A percentile compares a stretch with the other conserved stretches of the same genome.
These are phyloP conservation scores for Chenopodium formosanum DNA, from an alignment of 148 eudicot genomes.

Conservation along the genomic window DNA sequence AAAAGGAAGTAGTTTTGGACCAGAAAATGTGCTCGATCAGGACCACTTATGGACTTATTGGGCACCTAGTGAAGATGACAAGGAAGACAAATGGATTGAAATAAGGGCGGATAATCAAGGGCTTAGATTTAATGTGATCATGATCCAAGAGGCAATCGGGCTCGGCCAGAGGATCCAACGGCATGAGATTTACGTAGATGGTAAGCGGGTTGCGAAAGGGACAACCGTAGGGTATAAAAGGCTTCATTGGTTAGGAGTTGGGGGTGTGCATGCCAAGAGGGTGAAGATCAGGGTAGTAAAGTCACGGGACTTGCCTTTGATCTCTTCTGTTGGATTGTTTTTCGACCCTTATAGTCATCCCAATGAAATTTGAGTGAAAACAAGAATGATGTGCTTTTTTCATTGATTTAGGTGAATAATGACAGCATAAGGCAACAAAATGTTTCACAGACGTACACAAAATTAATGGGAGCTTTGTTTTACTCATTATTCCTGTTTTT, in stretches of 20 bases:
- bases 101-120: slow-evolving; percentile 30
- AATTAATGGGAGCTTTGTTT: neutral
- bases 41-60: slow-evolving; percentile 91
- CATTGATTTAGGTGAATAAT: slow-evolving; percentile 9
- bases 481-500: neutral
- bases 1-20: slow-evolving; percentile 45
- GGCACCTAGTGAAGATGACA: slow-evolving; percentile 57
- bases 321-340: slow-evolving; percentile 81
- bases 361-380: neutral
- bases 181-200: slow-evolving; percentile 72
- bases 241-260: slow-evolving; percentile 64
- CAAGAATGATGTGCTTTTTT: neutral
- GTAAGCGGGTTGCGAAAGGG: slow-evolving; percentile 43
- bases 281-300: slow-evolving; percentile 49
- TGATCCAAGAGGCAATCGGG: slow-evolving; percentile 88
- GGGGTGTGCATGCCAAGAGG: slow-evolving; percentile 40
- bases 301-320: slow-evolving; percentile 63
- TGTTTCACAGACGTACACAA: neutral
- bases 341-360: slow-evolving; percentile 81
- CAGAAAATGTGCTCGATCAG: slow-evolving; percentile 55
- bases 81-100: slow-evolving; percentile 59
- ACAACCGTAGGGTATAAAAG: slow-evolving; percentile 82
- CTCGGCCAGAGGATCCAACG: slow-evolving; percentile 71
- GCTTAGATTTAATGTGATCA: slow-evolving; percentile 65
- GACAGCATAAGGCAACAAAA: neutral